Conservation (phyloP, 1,284 basidiomycete species). For the Apiotrichum mycotoxinovorans region DNA sequence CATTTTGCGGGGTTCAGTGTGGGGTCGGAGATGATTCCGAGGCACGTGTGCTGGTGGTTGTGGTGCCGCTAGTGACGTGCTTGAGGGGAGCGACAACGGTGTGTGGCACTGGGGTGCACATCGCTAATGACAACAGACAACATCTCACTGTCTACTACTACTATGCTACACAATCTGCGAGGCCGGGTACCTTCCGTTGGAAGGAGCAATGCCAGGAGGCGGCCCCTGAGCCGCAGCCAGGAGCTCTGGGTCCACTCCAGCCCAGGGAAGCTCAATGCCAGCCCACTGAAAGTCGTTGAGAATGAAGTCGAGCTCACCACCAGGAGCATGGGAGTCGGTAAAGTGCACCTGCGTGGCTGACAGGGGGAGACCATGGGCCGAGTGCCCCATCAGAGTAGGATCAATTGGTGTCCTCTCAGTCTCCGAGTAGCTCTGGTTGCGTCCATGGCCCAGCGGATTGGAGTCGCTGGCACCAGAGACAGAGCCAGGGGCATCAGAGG, state of each 20-base stretch:
- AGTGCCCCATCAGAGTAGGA: neutral
- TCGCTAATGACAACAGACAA: conserved; percentile 1
- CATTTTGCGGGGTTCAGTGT: too few species aligned
- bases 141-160: conserved; percentile 1
- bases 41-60: too few species aligned
- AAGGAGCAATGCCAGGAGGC: neutral
- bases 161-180: conserved; percentile 7
- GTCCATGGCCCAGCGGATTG: neutral
- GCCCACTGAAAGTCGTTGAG: conserved; percentile 32
- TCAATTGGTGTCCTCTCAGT: conserved; percentile 3
- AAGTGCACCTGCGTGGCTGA: neutral
- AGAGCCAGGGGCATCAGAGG: neutral
- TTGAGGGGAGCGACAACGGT: too few species aligned
- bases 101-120: neutral
- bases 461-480: neutral
- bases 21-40: too few species aligned
- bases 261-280: conserved; percentile 24
- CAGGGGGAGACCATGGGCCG: neutral
- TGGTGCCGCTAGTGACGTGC: too few species aligned
- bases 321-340: neutral
- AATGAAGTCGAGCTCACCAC: conserved; percentile 29
- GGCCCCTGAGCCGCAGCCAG: neutral
- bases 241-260: conserved; percentile 10
- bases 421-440: neutral
- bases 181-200: neutral